A percentile compares a stretch with the other conserved stretches of the same genome.
These are phyloP conservation scores for Pistacia integerrima DNA, from an alignment of 345 rosid genomes.

Conservation along the genomic window DNA sequence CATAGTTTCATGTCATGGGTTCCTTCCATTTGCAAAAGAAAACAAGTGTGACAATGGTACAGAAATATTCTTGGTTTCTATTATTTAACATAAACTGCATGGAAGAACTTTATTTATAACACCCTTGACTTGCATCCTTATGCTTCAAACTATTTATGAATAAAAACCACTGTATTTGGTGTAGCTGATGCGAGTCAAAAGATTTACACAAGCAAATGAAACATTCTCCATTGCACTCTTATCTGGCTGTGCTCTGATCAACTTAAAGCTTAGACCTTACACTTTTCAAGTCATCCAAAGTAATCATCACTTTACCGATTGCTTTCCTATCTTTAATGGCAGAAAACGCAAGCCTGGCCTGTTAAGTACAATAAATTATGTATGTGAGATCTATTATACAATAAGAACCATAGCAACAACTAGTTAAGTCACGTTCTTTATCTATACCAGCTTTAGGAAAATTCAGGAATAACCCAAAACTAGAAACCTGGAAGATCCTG, in stretches of 20 bases:
- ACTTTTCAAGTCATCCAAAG: slow-evolving; percentile 40
- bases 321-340: slow-evolving; percentile 85
- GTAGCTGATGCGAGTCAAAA: not conserved
- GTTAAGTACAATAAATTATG: slow-evolving; percentile 28
- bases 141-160: not conserved
- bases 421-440: not conserved
- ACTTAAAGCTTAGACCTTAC: slow-evolving; percentile 64
- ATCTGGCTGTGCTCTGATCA: not conserved
- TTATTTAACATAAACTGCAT: not conserved
- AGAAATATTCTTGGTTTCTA: not conserved
- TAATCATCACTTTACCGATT: slow-evolving; percentile 86
- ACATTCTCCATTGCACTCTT: not conserved
- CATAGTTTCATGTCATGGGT: too few relatives aligned
- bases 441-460: not conserved
- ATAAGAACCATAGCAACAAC: not conserved
- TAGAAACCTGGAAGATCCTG: not conserved
- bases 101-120: not conserved
- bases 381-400: slow-evolving; percentile 2
- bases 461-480: not conserved
- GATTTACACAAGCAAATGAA: not conserved
- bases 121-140: not conserved
- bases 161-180: not conserved
- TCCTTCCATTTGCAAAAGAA: not conserved
- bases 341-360: slow-evolving; percentile 85
- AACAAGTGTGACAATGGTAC: not conserved